Base-by-base conservation (phyloP, 139 green algal species). In the Coelastrella sp. region DNA sequence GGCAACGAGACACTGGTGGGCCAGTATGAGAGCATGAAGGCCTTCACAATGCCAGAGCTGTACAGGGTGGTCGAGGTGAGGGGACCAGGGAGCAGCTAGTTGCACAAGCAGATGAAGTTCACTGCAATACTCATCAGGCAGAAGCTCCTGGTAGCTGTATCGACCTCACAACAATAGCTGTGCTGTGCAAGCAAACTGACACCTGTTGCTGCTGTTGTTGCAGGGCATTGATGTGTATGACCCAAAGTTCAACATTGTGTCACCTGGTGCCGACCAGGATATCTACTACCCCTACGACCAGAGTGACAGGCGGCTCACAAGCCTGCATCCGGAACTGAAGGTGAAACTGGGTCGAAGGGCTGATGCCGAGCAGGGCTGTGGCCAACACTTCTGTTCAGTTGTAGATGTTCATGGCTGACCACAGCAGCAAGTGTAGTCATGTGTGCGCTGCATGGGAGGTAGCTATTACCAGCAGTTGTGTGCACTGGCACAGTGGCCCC, bases 161-260 rank as follows among this genome's bases (percentile, higher is more conserved):
- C 3, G 35, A 1, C 35, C 35, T 49, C 35, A 49, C 35, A 5
- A 49, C 35, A 3, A 49, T 49, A 49, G 35, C 35, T 49, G 35
- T 49, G 35, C 35, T 49, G 35, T 49, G 11, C 61, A 15, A 70
- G 14, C 61, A 70, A 70, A 70, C 11, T 70, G 61, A 76, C 15
- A 27, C 12, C 20, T 78, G 70, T 19, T 78, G 70, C 70, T 78
- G 70, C 70, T 78, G 70, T 6, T 78, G 8, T 25, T 57, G 57
- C 90, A 92, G 85, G 90, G 90, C 85, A 92, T 92, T 75, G 82
- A 91, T 58, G 90, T 92, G 79, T 92, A 87, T 56, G 85, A 92
- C 90, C 85, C 85, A 57, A 90, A 90, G 89, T 98, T 98, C 93
- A 98, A 98, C 93, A 98, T 98, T 59, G 95, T 98, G 9, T 95